A percentile compares a stretch with the other conserved stretches of the same genome.
These are phyloP conservation scores for Echria macrotheca DNA, from an alignment of 495 filamentous ascomycete species.

Conservation along the genomic window DNA sequence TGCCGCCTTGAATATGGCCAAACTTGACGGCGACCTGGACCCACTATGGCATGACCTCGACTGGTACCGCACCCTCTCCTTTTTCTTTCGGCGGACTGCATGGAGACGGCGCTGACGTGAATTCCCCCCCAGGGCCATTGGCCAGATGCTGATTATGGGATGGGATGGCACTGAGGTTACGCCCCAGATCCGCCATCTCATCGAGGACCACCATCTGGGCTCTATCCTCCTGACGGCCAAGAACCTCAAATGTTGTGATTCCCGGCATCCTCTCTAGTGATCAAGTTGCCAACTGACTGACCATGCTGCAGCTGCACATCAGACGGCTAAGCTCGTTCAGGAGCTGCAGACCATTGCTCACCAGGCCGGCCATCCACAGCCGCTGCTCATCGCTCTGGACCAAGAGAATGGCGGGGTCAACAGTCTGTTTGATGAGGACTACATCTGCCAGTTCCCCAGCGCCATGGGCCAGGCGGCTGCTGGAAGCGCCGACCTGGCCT, in stretches of 20 bases:
- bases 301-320: constrained; percentile 66
- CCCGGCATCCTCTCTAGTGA: no score
- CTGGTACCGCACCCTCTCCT: constrained; percentile 34
- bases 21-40: constrained; percentile 50
- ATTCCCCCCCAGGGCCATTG: constrained; percentile 52
- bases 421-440: constrained; percentile 85
- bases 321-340: constrained; percentile 73
- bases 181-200: constrained; percentile 75
- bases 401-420: constrained; percentile 96
- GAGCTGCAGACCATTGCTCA: constrained; percentile 84
- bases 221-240: constrained; percentile 77
- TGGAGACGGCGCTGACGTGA: neutral
- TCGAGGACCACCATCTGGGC: constrained; percentile 76
- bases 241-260: constrained; percentile 82
- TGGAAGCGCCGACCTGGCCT: constrained; percentile 69
- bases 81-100: neutral
- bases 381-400: constrained; percentile 77
- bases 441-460: constrained; percentile 85
- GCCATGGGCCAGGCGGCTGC: constrained; percentile 88
- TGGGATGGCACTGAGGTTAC: constrained; percentile 88
- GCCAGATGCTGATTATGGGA: constrained; percentile 93
- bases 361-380: constrained; percentile 78
- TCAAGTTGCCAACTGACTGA: constrained; percentile 7
- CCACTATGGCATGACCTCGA: constrained; percentile 67
- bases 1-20: constrained; percentile 29